Evolutionary conservation across 2,329 filamentous ascomycete genomes (phyloP).

Genomic region (Tolypocladium endophyticum): DNA sequence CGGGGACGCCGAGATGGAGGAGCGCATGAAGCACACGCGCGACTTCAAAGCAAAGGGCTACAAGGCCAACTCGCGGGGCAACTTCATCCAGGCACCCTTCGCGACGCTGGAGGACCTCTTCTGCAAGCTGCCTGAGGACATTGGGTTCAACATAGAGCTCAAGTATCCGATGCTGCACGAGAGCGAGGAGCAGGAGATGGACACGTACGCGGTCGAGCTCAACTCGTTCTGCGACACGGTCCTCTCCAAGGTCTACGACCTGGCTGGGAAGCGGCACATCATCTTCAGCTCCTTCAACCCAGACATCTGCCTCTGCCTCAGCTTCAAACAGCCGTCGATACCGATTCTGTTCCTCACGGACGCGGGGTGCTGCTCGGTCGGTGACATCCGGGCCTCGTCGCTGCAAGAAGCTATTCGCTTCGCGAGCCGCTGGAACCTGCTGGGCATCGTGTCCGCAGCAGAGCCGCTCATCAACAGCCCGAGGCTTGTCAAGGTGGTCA

Average conservation of each 20-base stretch:
- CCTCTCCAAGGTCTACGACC: constrained; percentile 78
- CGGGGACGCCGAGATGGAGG: constrained; percentile 38
- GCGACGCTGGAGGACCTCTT: constrained; percentile 93
- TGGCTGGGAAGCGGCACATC: constrained; percentile 74
- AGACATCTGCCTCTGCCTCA: constrained; percentile 86
- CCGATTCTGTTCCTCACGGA: constrained; percentile 93
- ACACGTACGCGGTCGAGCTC: constrained; percentile 87
- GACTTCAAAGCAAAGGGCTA: constrained; percentile 92
- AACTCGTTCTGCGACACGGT: constrained; percentile 96
- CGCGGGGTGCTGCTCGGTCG: constrained; percentile 68
- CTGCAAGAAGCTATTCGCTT: constrained; percentile 94
- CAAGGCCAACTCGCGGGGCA: constrained; percentile 89
- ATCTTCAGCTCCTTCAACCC: constrained; percentile 98
- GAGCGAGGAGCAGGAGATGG: constrained; percentile 91
- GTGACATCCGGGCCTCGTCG: constrained; percentile 81
- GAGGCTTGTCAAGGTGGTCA: constrained; percentile 80
- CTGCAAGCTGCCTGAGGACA: constrained; percentile 64
- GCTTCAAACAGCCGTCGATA: constrained; percentile 95
- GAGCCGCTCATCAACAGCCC: constrained; percentile 85
- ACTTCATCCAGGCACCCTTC: constrained; percentile 92
- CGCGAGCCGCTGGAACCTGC: constrained; percentile 84
- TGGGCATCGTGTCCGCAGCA: constrained; percentile 83
- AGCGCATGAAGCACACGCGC: constrained; percentile 93
- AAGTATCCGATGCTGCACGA: constrained; percentile 99
- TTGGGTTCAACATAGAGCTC: constrained; percentile 98